A percentile compares a stretch with the other conserved stretches of the same genome.
Conservation (phyloP, 176 grass and related monocot species). For the Oryza australiensis region DNA sequence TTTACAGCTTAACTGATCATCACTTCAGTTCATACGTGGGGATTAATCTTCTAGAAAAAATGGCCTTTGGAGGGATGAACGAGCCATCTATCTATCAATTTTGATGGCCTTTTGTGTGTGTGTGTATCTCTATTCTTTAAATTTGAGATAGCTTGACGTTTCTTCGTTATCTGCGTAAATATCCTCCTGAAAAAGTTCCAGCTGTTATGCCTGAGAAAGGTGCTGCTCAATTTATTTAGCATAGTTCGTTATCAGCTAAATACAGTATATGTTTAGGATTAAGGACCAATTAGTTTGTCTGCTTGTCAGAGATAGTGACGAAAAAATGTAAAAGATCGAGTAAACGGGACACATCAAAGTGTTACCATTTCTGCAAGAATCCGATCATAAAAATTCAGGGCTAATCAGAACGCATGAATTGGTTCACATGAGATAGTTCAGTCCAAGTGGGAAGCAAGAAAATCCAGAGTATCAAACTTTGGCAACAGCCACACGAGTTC, state of each 20-base stretch:
- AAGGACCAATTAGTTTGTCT: background rate
- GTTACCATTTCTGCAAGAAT: too few relatives aligned
- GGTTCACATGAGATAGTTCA: background rate
- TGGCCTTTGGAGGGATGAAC: constrained; percentile 15
- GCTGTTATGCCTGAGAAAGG: background rate
- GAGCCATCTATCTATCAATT: background rate
- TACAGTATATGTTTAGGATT: background rate
- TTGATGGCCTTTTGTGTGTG: background rate
- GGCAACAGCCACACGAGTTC: too few relatives aligned
- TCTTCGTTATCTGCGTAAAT: constrained; percentile 1
- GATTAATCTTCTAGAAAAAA: constrained; percentile 12
- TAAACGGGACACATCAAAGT: background rate
- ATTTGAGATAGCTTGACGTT: background rate
- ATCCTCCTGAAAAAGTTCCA: background rate
- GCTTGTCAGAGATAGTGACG: background rate
- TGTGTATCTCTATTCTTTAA: background rate
- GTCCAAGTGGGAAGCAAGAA: background rate
- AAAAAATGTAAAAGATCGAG: background rate
- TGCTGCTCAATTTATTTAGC: background rate
- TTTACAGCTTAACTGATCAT: background rate
- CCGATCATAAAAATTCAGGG: too few relatives aligned
- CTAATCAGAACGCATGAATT: background rate
- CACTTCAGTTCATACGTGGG: background rate
- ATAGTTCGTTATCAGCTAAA: background rate
- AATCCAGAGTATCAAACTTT: background rate